Evolutionary conservation across 352 stramenopile genomes (phyloP), one percentile per base, ranked within the genome.

Genomic region (Aphanomyces invadans): DNA sequence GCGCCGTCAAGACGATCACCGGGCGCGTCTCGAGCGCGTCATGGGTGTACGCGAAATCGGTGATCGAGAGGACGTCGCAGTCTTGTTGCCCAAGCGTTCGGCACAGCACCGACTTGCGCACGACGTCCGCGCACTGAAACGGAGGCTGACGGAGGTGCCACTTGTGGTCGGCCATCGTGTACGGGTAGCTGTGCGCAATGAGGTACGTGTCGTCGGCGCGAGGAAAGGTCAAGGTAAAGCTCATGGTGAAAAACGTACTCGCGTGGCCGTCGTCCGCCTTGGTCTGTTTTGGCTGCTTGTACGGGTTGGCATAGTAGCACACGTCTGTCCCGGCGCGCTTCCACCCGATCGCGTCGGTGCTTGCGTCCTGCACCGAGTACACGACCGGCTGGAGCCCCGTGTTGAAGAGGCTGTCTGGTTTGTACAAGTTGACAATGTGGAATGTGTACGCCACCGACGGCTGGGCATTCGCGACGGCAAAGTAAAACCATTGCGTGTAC

Each of bases 401-500:
- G 52, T 96, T 96, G 72, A 95, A 98, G 36, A 97, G 61, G 4
- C 81, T 95, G 63, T 97, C 89, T 4, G 87, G 79, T 46, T 98
- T 98, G 63, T 86, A 95, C 38, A 98, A 46, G 61, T 98, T 98
- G 19, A 96, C 63, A 60, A 98, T 92, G 68, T 97, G 94, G 71
- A 98, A 97, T 0, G 79, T 88, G 57, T 90, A 92, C 4, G 55
- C 11, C 19, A 81, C 68, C 26, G 59, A 36, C 1, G 48, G n/a
- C 2, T 74, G 63, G 7, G 84, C 74, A 59, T 96, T 96, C 52
- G 76, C 83, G n/a, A 98, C 73, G 2, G 78, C 79, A 70, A 98
- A 98, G 67, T 97, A 98, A 61, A 98, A 98, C 93, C 93, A 98
- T 73, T 98, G 88, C 70, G 79, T 95, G 57, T 96, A 79, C 0